phyloP scores from a whole-genome alignment of 1,284 basidiomycete genomes.

The Mrakiaceae sp. region DNA sequence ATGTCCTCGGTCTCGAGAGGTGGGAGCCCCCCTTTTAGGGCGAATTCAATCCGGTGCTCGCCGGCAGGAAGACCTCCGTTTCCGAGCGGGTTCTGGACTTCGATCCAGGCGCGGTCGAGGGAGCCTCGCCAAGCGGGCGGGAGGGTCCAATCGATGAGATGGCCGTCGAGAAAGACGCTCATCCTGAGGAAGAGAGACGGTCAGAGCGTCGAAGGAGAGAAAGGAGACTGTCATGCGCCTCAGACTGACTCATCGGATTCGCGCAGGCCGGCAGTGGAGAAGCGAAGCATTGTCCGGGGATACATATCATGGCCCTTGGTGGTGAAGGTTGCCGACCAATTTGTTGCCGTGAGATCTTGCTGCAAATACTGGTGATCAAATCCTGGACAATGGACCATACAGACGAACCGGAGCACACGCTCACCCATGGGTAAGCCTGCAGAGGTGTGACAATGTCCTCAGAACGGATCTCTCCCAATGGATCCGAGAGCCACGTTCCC shows the following conservation, averaged over 20 bases:
- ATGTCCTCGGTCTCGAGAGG: neutral
- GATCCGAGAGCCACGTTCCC: conserved; percentile 56
- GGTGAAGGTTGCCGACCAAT: neutral
- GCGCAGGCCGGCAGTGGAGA: neutral
- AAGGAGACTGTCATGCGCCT: neutral
- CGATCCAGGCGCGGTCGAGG: conserved; percentile 33
- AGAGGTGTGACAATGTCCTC: conserved; percentile 65
- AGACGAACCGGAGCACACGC: too few relatives aligned
- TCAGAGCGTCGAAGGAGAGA: neutral
- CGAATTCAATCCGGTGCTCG: neutral
- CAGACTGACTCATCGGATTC: neutral
- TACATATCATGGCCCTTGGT: neutral
- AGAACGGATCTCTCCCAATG: conserved; percentile 33
- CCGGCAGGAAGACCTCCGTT: conserved; percentile 8
- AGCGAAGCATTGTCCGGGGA: neutral
- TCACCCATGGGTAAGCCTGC: conserved; percentile 47
- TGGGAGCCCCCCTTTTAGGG: neutral
- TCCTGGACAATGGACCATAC: too few relatives aligned
- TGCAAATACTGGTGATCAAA: too few relatives aligned
- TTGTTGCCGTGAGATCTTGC: conserved; percentile 7
- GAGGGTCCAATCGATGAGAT: conserved; percentile 20
- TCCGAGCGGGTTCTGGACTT: conserved; percentile 22
- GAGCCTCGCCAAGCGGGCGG: conserved; percentile 24
- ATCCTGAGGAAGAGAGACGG: conserved; percentile 37
- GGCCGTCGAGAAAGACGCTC: conserved; percentile 49